Evolutionary conservation across 129 eudicot genomes (phyloP).

Genomic region (Pittosporum tobira): DNA sequence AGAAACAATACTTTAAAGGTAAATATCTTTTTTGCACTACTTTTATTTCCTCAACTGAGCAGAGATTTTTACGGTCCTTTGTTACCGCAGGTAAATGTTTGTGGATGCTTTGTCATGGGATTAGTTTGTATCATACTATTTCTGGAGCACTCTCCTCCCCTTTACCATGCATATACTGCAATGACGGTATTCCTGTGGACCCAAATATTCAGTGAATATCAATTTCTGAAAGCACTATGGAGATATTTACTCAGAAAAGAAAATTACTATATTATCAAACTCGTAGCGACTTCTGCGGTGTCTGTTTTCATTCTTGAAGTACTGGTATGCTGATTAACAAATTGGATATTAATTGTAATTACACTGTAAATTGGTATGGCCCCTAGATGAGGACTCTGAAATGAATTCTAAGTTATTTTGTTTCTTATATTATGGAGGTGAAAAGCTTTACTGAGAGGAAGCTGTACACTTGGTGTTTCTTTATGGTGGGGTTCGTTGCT

Average conservation of each 20-base stretch:
- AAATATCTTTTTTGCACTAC: slow-evolving; percentile 8
- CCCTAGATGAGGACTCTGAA: neutral
- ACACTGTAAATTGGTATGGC: neutral
- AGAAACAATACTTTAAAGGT: slow-evolving; percentile 49
- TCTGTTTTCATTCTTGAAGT: slow-evolving; percentile 70
- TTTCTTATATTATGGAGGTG: slow-evolving; percentile 37
- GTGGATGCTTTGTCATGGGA: slow-evolving; percentile 63
- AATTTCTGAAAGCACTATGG: slow-evolving; percentile 60
- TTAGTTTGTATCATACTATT: slow-evolving; percentile 37
- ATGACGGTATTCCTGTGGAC: slow-evolving; percentile 93
- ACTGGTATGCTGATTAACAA: slow-evolving; percentile 32
- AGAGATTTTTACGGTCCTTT: slow-evolving; percentile 10
- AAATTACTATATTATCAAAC: slow-evolving; percentile 37
- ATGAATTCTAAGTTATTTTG: neutral
- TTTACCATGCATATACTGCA: slow-evolving; percentile 83
- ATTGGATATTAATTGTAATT: neutral
- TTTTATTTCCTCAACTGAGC: neutral
- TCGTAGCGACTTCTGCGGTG: slow-evolving; percentile 36
- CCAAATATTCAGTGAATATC: slow-evolving; percentile 66
- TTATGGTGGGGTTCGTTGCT: slow-evolving; percentile 55
- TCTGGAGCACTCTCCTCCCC: slow-evolving; percentile 84
- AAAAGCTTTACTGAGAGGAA: slow-evolving; percentile 88
- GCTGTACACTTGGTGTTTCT: slow-evolving; percentile 85
- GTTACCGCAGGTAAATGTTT: slow-evolving; percentile 51
- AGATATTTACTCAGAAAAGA: slow-evolving; percentile 41